Evolutionary conservation across 345 rosid species (phyloP), one percentile per base, ranked within the genome.

Genomic region (Triadica sebifera): DNA sequence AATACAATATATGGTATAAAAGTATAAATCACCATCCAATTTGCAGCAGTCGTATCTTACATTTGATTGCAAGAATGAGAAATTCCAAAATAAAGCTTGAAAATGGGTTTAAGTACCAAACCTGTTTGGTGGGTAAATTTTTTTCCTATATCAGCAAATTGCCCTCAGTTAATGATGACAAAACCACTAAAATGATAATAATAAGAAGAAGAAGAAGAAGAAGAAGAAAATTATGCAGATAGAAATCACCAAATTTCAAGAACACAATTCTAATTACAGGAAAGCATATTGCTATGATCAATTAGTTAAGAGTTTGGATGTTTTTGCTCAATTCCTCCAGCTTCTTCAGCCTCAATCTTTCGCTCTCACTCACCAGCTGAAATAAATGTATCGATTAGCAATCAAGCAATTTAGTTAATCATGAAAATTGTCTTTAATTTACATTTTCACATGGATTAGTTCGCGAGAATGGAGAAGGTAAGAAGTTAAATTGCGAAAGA

Each of bases 241-340:
- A 29, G 34, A 29, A 29, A 29, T 29, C 34, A 29, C 34, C 1
- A 29, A 29, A 29, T 29, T 29, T 29, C 34, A 29, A 29, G 34
- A 29, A 29, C 34, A 29, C 34, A 29, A 29, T 29, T 29, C 34
- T 29, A 29, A 29, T 29, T 29, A 29, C 34, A 29, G 34, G 46
- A 12, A 65, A 55, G 47, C 47, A 12, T 19, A 45, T 17, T 56
- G 39, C 19, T 64, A 22, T 52, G 41, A 12, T 22, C 39, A 16
- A n/a, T 37, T 45, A 47, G 11, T 38, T 38, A 49, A 87, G 84
- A 41, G 75, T 64, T 66, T 92, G 96, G 13, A 89, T 79, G 50
- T 78, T 87, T 82, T 81, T 89, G 90, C 87, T 92, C 84, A 94
- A 86, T 76, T 92, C 96, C 55, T 92, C 98, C 49, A 94, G 94